Evolutionary conservation across 225 moss, liverwort and hornwort genomes (phyloP), one percentile per base, ranked within the genome.

Genomic region (Asterella californica): DNA sequence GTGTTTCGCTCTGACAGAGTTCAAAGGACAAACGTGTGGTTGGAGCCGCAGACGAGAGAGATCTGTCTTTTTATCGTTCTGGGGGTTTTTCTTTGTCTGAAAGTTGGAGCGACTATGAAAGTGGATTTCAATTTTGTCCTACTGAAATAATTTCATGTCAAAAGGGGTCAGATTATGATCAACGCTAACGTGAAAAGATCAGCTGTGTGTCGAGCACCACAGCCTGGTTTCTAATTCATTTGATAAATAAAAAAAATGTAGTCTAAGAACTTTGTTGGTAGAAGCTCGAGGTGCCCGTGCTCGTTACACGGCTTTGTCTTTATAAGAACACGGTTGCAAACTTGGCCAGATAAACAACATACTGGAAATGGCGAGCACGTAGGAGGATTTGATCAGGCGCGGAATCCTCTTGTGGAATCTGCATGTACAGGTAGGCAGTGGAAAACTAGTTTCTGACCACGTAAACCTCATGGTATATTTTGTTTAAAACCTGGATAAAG

Each of bases 341-440:
- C 76, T 78, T 78, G 63, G 46, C 78, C 78, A 78, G 78, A 78
- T 78, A 78, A 78, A 47, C 78, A 78, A 47, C 78, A 64, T 1
- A 77, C 2, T 77, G 76, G 76, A 78, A 78, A 78, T 64, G 78
- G 78, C 63, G 78, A 78, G 64, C 78, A 78, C 63, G 78, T 78
- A 78, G 78, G 64, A 78, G 78, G 33, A 78, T 46, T 64, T 65
- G 78, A 63, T 66, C 78, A 65, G 78, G 45, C 63, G 78, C 78
- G 78, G 64, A 78, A 78, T 66, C n/a, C 78, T 46, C 19, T 78
- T 65, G 46, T 65, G 47, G 66, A 78, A 65, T 78, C 78, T 66
- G 66, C 66, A 45, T 33, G 78, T 63, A 78, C 78, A 78, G 63
- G 78, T 78, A 38, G 64, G 64, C 64, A 46, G 49, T 65, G 78